phyloP scores from a whole-genome alignment of 768 basidiomycete genomes.

The Leucosporidium yakuticum region DNA sequence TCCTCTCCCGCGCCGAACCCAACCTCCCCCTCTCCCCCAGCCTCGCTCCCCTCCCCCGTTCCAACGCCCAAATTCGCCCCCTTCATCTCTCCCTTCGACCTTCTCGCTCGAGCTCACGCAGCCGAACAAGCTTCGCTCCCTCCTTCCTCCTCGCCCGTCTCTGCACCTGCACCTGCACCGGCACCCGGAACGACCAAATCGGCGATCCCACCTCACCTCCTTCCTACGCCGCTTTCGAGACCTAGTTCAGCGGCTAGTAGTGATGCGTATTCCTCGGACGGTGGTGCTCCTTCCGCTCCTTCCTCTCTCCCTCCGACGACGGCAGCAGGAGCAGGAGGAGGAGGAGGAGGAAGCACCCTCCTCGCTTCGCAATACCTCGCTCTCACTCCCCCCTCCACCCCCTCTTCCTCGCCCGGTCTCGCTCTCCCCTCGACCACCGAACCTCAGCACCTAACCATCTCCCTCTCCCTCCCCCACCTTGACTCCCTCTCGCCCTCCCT shows the following conservation, averaged over 20 bases:
- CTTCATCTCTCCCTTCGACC: conserved; percentile 19
- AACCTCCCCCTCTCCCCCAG: neutral
- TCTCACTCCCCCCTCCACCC: too few relatives aligned
- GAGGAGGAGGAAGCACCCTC: too few relatives aligned
- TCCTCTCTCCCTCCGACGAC: too few relatives aligned
- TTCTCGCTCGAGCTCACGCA: neutral
- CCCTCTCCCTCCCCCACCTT: too few relatives aligned
- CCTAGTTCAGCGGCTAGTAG: neutral
- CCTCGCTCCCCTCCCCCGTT: neutral
- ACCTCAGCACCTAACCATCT: too few relatives aligned
- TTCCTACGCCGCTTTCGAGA: neutral
- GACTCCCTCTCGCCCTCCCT: too few relatives aligned
- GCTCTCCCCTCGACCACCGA: too few relatives aligned
- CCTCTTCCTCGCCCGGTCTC: too few relatives aligned
- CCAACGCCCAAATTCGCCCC: neutral
- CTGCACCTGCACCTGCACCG: neutral
- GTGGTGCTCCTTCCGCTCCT: too few relatives aligned
- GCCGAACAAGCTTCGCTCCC: neutral
- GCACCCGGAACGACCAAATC: neutral
- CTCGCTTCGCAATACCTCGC: too few relatives aligned
- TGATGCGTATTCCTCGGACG: neutral
- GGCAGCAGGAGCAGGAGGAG: too few relatives aligned
- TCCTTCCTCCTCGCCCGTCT: neutral
- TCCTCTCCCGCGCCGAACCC: too few relatives aligned
- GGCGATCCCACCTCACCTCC: neutral